Conservation (phyloP, 805 yeast genomes). For the Cyberlindnera bimundalis region DNA sequence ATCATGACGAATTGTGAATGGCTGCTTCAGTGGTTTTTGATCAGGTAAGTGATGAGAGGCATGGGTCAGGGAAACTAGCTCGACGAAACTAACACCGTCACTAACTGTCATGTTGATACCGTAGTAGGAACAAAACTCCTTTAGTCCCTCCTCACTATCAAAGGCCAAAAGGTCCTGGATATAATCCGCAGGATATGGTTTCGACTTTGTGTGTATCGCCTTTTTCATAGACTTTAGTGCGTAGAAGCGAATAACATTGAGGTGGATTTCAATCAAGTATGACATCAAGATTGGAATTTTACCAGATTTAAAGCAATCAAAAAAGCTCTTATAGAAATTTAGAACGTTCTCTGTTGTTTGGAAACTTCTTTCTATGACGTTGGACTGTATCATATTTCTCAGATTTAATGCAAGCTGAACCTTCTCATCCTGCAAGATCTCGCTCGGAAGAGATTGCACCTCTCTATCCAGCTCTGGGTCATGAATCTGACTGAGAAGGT, state of each 20-base stretch:
- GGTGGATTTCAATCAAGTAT: constrained; percentile 74
- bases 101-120: constrained; percentile 43
- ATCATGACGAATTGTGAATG: constrained; percentile 43
- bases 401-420: constrained; percentile 73
- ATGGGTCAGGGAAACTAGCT: constrained; percentile 40
- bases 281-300: constrained; percentile 63
- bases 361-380: constrained; percentile 50
- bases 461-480: constrained; percentile 84
- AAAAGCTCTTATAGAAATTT: constrained; percentile 61
- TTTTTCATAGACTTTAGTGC: constrained; percentile 65
- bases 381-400: constrained; percentile 62
- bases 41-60: constrained; percentile 34
- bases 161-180: constrained; percentile 59
- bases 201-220: constrained; percentile 67
- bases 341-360: constrained; percentile 53
- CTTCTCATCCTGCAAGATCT: constrained; percentile 47
- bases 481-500: constrained; percentile 69
- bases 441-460: constrained; percentile 61
- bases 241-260: constrained; percentile 73
- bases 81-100: constrained; percentile 36
- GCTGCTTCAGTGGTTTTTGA: constrained; percentile 43
- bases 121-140: constrained; percentile 60
- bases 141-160: constrained; percentile 52
- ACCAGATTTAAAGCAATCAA: constrained; percentile 48
- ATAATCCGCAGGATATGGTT: constrained; percentile 51